Percentiles rank a stretch among this genome's conserved stretches.
phyloP scores from a whole-genome alignment of 1,284 basidiomycete genomes.

The Pseudozyma hubeiensis region DNA sequence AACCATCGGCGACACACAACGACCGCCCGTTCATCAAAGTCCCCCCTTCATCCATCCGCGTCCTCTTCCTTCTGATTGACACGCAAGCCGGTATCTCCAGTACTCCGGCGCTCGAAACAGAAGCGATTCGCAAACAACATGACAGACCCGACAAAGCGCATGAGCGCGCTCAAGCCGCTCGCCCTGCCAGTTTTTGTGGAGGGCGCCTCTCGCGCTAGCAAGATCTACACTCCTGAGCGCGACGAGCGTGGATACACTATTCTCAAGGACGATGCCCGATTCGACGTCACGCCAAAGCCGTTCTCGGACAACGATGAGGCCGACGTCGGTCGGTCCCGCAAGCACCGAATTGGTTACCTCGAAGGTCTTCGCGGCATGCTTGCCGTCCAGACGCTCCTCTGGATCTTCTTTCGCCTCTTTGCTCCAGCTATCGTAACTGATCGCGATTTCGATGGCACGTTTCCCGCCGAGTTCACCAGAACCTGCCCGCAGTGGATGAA shows the following conservation, averaged over 20 bases:
- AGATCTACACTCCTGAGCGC: slow-evolving; percentile 33
- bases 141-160: slow-evolving; percentile 28
- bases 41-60: too few relatives aligned
- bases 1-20: background rate
- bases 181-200: slow-evolving; percentile 41
- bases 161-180: slow-evolving; percentile 28
- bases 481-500: slow-evolving; percentile 51
- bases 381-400: slow-evolving; percentile 53
- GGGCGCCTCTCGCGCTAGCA: slow-evolving; percentile 28
- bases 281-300: slow-evolving; percentile 46
- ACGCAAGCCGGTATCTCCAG: background rate
- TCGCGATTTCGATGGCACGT: slow-evolving; percentile 43
- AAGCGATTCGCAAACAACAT: slow-evolving; percentile 4
- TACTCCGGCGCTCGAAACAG: background rate
- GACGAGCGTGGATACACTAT: slow-evolving; percentile 46
- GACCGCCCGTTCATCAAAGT: too few relatives aligned
- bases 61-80: background rate
- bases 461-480: slow-evolving; percentile 50
- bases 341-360: slow-evolving; percentile 42
- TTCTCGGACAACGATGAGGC: slow-evolving; percentile 35
- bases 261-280: slow-evolving; percentile 38
- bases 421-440: slow-evolving; percentile 52
- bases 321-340: slow-evolving; percentile 39
- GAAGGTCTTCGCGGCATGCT: slow-evolving; percentile 54
- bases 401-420: slow-evolving; percentile 57